Percentiles rank a stretch among this genome's conserved stretches.
phyloP scores from a whole-genome alignment of 345 rosid genomes.

The Mangifera indica region DNA sequence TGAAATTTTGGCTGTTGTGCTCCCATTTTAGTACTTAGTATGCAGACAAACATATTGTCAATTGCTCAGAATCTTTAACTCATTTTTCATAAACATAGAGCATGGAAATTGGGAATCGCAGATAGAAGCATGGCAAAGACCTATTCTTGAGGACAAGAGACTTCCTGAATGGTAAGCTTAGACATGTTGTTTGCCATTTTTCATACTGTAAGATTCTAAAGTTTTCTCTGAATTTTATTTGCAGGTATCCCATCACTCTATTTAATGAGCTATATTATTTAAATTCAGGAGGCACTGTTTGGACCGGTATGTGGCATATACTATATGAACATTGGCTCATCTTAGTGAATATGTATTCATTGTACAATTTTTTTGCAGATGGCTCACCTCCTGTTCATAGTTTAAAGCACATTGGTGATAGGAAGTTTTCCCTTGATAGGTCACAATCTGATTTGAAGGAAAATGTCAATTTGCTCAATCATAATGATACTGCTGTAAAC shows the following conservation, averaged over 20 bases:
- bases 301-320: constrained; percentile 65
- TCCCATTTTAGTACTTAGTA: background rate
- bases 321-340: background rate
- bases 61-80: constrained; percentile 1
- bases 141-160: constrained; percentile 84
- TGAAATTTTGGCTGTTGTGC: background rate
- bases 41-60: background rate
- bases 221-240: constrained; percentile 6
- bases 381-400: constrained; percentile 74
- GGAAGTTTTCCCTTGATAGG: constrained; percentile 75
- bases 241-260: constrained; percentile 82
- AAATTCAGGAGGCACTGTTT: constrained; percentile 84
- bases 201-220: background rate
- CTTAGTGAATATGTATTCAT: background rate
- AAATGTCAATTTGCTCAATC: constrained; percentile 25
- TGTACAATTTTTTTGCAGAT: constrained; percentile 42
- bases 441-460: constrained; percentile 40
- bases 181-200: constrained; percentile 11
- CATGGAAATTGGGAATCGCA: constrained; percentile 74
- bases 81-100: constrained; percentile 35
- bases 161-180: constrained; percentile 77
- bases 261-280: constrained; percentile 95
- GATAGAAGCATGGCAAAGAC: constrained; percentile 90
- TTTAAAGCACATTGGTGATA: constrained; percentile 56
- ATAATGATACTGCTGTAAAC: constrained; percentile 50